Evolutionary conservation across 352 stramenopile genomes (phyloP).

Genomic region (Saprolegnia diclina): DNA sequence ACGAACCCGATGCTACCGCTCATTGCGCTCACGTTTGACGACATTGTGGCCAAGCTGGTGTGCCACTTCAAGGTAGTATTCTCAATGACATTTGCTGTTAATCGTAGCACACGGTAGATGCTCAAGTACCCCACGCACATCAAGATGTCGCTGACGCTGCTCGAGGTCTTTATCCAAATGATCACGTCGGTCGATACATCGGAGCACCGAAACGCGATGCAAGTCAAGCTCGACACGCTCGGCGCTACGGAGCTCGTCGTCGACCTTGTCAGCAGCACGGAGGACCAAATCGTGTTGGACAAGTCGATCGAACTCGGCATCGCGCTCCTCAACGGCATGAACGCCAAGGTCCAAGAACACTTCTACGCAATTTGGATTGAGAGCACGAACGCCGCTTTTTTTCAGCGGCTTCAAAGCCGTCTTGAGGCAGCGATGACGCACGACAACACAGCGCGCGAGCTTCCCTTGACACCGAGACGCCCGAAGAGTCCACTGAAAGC

Average conservation of each 20-base stretch:
- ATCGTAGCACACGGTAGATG: slow-evolving; percentile 24
- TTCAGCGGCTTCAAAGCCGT: slow-evolving; percentile 35
- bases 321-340: slow-evolving; percentile 66
- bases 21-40: slow-evolving; percentile 50
- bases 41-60: slow-evolving; percentile 58
- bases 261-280: slow-evolving; percentile 45
- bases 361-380: slow-evolving; percentile 52
- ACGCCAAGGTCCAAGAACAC: slow-evolving; percentile 64
- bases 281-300: slow-evolving; percentile 52
- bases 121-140: slow-evolving; percentile 50
- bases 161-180: slow-evolving; percentile 69
- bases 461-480: slow-evolving; percentile 38
- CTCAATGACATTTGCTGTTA: neutral
- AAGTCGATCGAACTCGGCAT: slow-evolving; percentile 58
- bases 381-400: slow-evolving; percentile 37
- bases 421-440: neutral
- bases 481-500: neutral
- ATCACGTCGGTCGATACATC: slow-evolving; percentile 56
- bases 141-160: slow-evolving; percentile 62
- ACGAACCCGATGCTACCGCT: slow-evolving; percentile 39
- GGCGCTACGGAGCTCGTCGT: slow-evolving; percentile 61
- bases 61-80: slow-evolving; percentile 33
- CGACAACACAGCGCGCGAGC: slow-evolving; percentile 40
- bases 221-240: slow-evolving; percentile 57
- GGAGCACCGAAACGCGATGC: slow-evolving; percentile 50